Base-by-base conservation (phyloP, 352 stramenopile genomes). In the Pythium grandisporangium region DNA sequence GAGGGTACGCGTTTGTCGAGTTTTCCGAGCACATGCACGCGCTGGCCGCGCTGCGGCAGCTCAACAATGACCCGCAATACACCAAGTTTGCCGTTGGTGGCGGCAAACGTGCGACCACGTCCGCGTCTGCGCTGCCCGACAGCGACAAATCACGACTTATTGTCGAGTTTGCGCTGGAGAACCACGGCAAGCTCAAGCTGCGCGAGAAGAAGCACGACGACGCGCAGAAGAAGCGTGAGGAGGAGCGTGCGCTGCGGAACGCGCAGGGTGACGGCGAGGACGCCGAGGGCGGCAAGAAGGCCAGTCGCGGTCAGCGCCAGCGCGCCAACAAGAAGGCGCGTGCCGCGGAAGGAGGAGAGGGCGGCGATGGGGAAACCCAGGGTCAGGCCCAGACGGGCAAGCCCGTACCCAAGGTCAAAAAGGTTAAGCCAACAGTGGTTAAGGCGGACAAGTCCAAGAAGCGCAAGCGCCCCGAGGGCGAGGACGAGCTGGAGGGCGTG, bases 41-140 rank as follows among this genome's bases (percentile, higher is more conserved):
- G 12, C 67, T 99, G 23, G 91, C 93, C n/a, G 95, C 89, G 41
- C 67, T 99, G 29, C 83, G 96, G 19, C 64, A 94, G 42, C 58
- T 99, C 27, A 99, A 99, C 66, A 98, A 99, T 67, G 99, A 99
- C 66, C 84, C 94, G 1, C 60, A 73, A 34, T 98, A 96, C 58
- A 77, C 67, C 29, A 55, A 61, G 23, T 61, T 72, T 24, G 77
- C 81, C 5, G 75, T 75, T 2, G 80, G 83, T 20, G 38, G 42
- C 20, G 37, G 10, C 13, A 13, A 7, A 10, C 8, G 8, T 8
- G 27, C 27, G 3, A 40, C 45, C 21, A 63, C 62, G 21, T 38
- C 48, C 34, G 48, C 60, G 24, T 57, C 59, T 11, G 51, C 61
- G 17, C 40, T 52, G 3, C 22, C 55, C 17, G 66, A 81, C 29